Evolutionary conservation across 495 filamentous ascomycete species (phyloP), one percentile per base, ranked within the genome.

Genomic region (Xylaria telfairii): DNA sequence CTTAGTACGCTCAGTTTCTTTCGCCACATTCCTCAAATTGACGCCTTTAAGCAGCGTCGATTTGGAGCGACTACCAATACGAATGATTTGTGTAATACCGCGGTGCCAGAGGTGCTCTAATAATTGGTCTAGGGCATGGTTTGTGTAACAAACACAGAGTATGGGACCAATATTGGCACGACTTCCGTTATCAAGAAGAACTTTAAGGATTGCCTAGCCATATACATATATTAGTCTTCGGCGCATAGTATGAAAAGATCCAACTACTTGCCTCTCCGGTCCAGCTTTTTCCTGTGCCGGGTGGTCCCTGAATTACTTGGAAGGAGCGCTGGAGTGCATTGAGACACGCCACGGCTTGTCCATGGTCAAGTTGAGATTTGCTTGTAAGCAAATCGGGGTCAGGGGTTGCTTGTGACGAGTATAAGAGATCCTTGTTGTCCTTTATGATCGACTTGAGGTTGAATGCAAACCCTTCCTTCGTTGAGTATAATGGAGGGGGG

Each of bases 251-350:
- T 30, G 10, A 54, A 17, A 37, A 10, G 12, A 28, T 32, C 24
- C 17, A 47, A 24, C 26, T 62, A 59, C 32, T 47, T 68, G 68
- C 54, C 54, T 59, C 54, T 59, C 54, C 54, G 9, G 54, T 59
- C 54, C 84, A 92, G 44, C 82, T 87, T 75, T 96, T 95, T 1
- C 93, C 92, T 1, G 92, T 94, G 0, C 93, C 93, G 6, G 93
- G 93, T 0, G 93, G 93, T 0, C 93, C 93, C 83, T 95, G 92
- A 24, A 94, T 92, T 0, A 93, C 79, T 6, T 87, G 87, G 24
- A 93, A 72, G 3, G 81, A 79, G 13, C 85, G 82, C 3, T 80
- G 84, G 4, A 96, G 80, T 7, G 87, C 81, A 28, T 84, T 77
- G 4, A 91, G 74, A 13, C 92, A 73, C 1, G 90, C 87, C 0